phyloP scores from a whole-genome alignment of 2,329 filamentous ascomycete genomes.

The Cladosporium phlei region DNA sequence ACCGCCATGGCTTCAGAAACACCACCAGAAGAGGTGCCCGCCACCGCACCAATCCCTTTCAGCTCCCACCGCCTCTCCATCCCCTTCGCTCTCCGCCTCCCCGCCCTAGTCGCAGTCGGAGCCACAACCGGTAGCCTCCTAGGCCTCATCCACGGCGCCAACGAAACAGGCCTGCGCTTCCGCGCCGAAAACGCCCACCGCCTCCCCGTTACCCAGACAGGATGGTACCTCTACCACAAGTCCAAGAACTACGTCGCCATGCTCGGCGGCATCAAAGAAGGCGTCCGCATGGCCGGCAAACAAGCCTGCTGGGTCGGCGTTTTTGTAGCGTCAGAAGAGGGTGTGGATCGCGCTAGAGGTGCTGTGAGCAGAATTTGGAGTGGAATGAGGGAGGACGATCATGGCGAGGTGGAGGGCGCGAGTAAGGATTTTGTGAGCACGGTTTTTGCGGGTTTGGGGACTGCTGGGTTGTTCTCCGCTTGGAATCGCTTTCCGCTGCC shows the following conservation, averaged over 20 bases:
- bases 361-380: constrained; percentile 34
- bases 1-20: background rate
- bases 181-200: constrained; percentile 95
- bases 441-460: constrained; percentile 73
- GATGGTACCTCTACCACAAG: constrained; percentile 99
- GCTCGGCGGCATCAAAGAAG: constrained; percentile 72
- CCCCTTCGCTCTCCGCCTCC: constrained; percentile 30
- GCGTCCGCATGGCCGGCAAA: constrained; percentile 65
- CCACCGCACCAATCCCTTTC: background rate
- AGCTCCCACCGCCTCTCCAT: constrained; percentile 30
- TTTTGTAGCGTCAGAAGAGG: constrained; percentile 79
- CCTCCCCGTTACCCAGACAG: constrained; percentile 72
- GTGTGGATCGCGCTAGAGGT: constrained; percentile 60
- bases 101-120: constrained; percentile 24
- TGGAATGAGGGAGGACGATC: constrained; percentile 29
- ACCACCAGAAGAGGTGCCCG: background rate
- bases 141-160: constrained; percentile 30
- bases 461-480: constrained; percentile 80
- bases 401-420: constrained; percentile 30
- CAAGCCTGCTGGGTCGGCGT: constrained; percentile 68
- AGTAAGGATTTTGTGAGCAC: constrained; percentile 73
- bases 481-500: constrained; percentile 77
- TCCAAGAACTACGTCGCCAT: constrained; percentile 89
- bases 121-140: constrained; percentile 28
- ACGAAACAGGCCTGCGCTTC: constrained; percentile 64